Percentiles rank a stretch among this genome's conserved stretches.
Evolutionary conservation across 2,329 filamentous ascomycete species (phyloP).

Genomic region (Fusarium mangiferae): DNA sequence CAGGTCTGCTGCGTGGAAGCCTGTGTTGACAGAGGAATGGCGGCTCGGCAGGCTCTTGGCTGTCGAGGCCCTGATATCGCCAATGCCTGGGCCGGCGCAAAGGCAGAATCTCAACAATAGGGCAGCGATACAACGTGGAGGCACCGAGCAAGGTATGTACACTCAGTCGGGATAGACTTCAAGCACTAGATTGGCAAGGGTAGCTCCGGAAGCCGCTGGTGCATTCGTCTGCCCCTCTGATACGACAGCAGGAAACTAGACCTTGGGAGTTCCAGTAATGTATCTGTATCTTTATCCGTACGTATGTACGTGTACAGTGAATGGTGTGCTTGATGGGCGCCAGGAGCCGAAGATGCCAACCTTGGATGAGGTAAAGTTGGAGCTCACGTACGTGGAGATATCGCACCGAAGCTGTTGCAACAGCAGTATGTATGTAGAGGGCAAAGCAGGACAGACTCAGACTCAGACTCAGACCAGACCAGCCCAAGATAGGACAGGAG

Average conservation of each 20-base stretch:
- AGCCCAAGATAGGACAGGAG: background rate
- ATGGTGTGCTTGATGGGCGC: constrained; percentile 7
- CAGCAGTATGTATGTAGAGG: constrained; percentile 1
- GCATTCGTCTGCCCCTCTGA: constrained; percentile 23
- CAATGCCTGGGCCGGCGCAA: constrained; percentile 28
- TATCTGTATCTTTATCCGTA: background rate
- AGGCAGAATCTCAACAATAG: constrained; percentile 19
- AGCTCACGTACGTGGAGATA: constrained; percentile 13
- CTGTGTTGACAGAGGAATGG: constrained; percentile 10
- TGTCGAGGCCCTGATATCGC: constrained; percentile 8
- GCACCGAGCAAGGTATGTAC: constrained; percentile 11
- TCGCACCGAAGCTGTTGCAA: constrained; percentile 11
- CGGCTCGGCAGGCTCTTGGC: constrained; percentile 16
- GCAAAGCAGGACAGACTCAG: constrained; percentile 6
- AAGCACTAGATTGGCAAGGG: constrained; percentile 27
- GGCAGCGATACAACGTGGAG: constrained; percentile 30
- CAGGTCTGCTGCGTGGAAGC: constrained; percentile 4
- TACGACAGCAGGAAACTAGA: constrained; percentile 18
- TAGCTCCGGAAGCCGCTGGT: constrained; percentile 27
- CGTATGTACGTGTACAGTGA: background rate
- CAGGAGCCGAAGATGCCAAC: constrained; percentile 5
- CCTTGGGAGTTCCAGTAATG: constrained; percentile 17
- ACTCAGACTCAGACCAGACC: background rate
- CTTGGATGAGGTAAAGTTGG: constrained; percentile 19
- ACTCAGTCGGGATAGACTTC: constrained; percentile 27